A percentile compares a stretch with the other conserved stretches of the same genome.
phyloP scores from a whole-genome alignment of 495 filamentous ascomycete species.

The Xylaria cubensis region DNA sequence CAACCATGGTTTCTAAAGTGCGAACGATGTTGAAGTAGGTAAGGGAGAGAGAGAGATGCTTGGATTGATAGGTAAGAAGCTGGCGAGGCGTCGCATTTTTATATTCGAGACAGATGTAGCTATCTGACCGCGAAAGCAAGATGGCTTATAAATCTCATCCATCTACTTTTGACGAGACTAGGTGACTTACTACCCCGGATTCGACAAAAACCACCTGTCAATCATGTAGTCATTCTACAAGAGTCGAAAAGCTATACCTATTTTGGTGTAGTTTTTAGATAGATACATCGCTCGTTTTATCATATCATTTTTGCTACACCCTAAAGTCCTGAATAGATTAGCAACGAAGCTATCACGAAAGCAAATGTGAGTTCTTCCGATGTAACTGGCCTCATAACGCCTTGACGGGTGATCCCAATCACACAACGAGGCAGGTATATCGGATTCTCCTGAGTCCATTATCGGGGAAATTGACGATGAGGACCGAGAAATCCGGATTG shows the following conservation, averaged over 20 bases:
- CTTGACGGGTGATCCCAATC: not conserved
- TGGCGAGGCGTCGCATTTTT: not conserved
- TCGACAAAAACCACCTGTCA: too few relatives aligned
- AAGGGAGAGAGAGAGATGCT: not conserved
- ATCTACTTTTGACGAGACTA: not conserved
- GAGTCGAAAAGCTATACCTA: too few relatives aligned
- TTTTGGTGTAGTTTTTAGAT: too few relatives aligned
- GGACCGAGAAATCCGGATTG: not conserved
- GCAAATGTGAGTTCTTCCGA: not conserved
- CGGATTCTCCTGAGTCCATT: not conserved
- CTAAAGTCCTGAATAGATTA: too few relatives aligned
- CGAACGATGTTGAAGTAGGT: not conserved
- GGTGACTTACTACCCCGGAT: too few relatives aligned
- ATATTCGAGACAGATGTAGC: too few relatives aligned
- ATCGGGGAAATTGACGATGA: not conserved
- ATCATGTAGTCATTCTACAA: too few relatives aligned
- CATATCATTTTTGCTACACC: too few relatives aligned
- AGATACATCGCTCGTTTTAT: too few relatives aligned
- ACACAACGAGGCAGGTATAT: not conserved
- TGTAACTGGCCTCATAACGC: not conserved
- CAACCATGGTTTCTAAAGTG: not conserved
- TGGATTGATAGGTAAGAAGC: not conserved
- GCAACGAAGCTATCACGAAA: too few relatives aligned
- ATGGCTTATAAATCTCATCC: not conserved
- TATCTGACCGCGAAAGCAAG: too few relatives aligned